These are phyloP conservation scores for Acanthamoeba lenticulata DNA, from an alignment of 208 protist genomes.

Conservation along the genomic window DNA sequence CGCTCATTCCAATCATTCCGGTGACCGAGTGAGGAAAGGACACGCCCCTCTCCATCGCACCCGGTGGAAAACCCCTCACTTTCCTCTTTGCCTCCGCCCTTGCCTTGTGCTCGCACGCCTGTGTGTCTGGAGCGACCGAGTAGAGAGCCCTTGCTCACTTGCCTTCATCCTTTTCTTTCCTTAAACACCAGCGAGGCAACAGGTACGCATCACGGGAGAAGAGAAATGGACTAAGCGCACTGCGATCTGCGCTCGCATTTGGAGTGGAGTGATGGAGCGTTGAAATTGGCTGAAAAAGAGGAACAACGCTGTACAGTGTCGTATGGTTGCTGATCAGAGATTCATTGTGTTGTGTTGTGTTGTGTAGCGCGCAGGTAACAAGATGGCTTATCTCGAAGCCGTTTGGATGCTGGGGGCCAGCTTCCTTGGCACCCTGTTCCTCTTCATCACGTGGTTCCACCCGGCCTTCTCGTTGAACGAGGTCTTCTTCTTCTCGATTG, in stretches of 20 bases:
- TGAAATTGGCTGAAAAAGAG: too few species aligned
- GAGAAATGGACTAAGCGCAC: too few species aligned
- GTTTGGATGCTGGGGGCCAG: slow-evolving; percentile 37
- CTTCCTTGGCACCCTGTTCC: slow-evolving; percentile 43
- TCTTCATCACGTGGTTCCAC: slow-evolving; percentile 46
- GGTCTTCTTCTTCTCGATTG: slow-evolving; percentile 61
- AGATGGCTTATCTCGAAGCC: slow-evolving; percentile 14
- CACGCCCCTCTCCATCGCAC: too few species aligned
- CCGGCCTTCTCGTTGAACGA: slow-evolving; percentile 59
- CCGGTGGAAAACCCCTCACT: neutral
- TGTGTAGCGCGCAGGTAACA: neutral
- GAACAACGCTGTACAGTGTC: neutral
- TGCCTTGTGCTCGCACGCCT: neutral
- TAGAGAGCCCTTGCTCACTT: neutral
- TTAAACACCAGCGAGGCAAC: neutral
- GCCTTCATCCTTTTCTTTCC: neutral
- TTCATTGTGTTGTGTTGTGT: neutral
- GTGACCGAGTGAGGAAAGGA: too few species aligned
- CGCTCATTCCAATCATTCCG: too few species aligned
- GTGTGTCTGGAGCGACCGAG: neutral
- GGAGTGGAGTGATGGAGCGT: too few species aligned
- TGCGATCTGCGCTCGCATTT: too few species aligned
- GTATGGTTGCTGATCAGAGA: neutral
- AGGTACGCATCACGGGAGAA: neutral
- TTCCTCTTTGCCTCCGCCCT: neutral